Conservation (phyloP, 768 basidiomycete genomes). For the Podaxis sp. region DNA sequence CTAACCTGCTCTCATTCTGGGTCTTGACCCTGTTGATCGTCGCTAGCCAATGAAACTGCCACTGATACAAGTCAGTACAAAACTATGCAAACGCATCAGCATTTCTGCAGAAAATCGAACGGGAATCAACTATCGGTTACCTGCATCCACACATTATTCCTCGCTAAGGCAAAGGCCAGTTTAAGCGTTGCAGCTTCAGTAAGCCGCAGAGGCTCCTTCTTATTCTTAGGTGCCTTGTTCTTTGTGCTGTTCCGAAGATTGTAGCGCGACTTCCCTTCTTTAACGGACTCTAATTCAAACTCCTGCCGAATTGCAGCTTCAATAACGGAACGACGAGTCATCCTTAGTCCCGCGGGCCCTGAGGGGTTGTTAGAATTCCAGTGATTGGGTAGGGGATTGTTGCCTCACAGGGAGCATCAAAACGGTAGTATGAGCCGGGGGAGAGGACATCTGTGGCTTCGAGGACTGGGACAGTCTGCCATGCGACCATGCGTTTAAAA, state of each 20-base stretch:
- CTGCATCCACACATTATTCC: not conserved
- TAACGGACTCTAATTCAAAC: not conserved
- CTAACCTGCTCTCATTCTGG: not conserved
- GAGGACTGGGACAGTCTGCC: too few relatives aligned
- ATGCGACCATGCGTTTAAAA: too few relatives aligned
- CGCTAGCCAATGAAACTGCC: not conserved
- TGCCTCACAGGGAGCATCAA: not conserved
- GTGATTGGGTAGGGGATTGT: not conserved
- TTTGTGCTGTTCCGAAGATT: not conserved
- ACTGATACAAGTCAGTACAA: not conserved
- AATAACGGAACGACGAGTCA: not conserved
- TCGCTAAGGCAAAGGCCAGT: not conserved
- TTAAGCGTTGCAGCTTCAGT: not conserved
- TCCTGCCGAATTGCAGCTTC: not conserved
- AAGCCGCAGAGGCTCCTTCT: not conserved
- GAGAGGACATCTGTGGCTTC: too few relatives aligned
- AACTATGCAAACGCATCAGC: not conserved
- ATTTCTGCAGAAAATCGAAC: not conserved
- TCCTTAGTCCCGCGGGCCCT: not conserved
- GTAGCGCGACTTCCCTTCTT: not conserved
- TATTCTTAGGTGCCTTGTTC: not conserved
- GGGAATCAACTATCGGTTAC: not conserved
- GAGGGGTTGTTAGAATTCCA: not conserved
- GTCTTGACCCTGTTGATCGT: not conserved
- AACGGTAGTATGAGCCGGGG: too few relatives aligned